A percentile compares a stretch with the other conserved stretches of the same genome.
These are phyloP conservation scores for Teratosphaeriaceae sp. DNA, from an alignment of 2,329 filamentous ascomycete species.

Conservation along the genomic window DNA sequence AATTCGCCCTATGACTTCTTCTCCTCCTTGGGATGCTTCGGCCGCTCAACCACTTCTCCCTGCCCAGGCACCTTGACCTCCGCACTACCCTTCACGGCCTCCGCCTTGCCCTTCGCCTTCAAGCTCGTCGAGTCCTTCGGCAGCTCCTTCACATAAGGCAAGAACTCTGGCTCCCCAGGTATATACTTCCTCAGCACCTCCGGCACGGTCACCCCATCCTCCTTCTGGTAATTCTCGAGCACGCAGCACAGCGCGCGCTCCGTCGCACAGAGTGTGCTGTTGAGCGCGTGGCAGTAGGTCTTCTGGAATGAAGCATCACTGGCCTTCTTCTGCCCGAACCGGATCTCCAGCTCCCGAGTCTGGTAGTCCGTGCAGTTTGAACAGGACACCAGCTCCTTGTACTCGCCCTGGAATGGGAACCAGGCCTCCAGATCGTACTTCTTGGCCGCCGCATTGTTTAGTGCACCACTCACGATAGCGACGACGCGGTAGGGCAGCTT, in stretches of 20 bases:
- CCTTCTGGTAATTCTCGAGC: slow-evolving; percentile 93
- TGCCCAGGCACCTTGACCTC: slow-evolving; percentile 21
- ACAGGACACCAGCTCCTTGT: slow-evolving; percentile 96
- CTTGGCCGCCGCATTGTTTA: slow-evolving; percentile 85
- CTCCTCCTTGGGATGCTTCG: slow-evolving; percentile 27
- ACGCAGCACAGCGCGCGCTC: slow-evolving; percentile 90
- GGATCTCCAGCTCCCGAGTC: slow-evolving; percentile 85
- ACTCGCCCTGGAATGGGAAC: slow-evolving; percentile 94
- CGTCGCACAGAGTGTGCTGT: slow-evolving; percentile 84
- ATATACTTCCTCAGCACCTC: slow-evolving; percentile 84
- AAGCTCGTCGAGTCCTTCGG: slow-evolving; percentile 65
- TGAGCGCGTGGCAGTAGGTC: slow-evolving; percentile 90
- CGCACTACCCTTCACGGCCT: slow-evolving; percentile 18
- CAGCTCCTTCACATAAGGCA: slow-evolving; percentile 81
- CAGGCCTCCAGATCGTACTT: slow-evolving; percentile 96
- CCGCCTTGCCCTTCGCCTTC: slow-evolving; percentile 42
- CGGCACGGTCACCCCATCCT: slow-evolving; percentile 74
- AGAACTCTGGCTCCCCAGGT: slow-evolving; percentile 79
- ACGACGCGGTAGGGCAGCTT: slow-evolving; percentile 87
- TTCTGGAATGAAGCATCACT: slow-evolving; percentile 69
- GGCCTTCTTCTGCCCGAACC: slow-evolving; percentile 81
- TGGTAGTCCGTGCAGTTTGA: slow-evolving; percentile 99
- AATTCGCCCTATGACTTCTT: slow-evolving; percentile 3
- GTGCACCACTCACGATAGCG: slow-evolving; percentile 88
- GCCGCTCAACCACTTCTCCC: slow-evolving; percentile 28